Evolutionary conservation across 192 early-diverging fungal genomes (phyloP).

Genomic region (Mortierella hygrophila): DNA sequence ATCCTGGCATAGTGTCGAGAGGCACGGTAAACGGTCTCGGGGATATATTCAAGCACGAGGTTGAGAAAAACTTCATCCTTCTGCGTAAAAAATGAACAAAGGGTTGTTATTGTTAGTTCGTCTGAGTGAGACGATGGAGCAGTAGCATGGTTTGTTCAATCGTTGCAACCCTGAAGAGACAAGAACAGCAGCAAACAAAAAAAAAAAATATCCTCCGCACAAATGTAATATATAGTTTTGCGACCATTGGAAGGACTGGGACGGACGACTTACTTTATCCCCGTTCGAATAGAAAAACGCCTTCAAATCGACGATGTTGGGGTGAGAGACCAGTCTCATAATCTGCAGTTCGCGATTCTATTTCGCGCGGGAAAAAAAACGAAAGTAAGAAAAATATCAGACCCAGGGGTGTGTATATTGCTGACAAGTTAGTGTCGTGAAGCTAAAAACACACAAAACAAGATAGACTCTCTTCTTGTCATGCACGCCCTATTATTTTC

Average conservation of each 20-base stretch:
- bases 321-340: conserved; percentile 93
- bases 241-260: neutral
- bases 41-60: conserved; percentile 94
- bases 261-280: conserved; percentile 72
- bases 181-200: neutral
- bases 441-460: neutral
- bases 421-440: neutral
- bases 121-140: neutral
- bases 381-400: neutral
- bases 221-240: neutral
- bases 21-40: conserved; percentile 96
- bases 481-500: neutral
- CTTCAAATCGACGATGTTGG: conserved; percentile 91
- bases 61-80: conserved; percentile 97
- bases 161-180: neutral
- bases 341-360: conserved; percentile 95
- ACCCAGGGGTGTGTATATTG: neutral
- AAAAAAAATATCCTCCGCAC: neutral
- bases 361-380: conserved; percentile 20
- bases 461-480: neutral
- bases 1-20: conserved; percentile 91
- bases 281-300: conserved; percentile 97
- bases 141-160: neutral
- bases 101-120: neutral
- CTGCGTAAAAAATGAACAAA: conserved; percentile 42